Percentiles rank a stretch among this genome's conserved stretches.
phyloP scores from a whole-genome alignment of 495 filamentous ascomycete genomes.

The Penicillium macrosclerotiorum region DNA sequence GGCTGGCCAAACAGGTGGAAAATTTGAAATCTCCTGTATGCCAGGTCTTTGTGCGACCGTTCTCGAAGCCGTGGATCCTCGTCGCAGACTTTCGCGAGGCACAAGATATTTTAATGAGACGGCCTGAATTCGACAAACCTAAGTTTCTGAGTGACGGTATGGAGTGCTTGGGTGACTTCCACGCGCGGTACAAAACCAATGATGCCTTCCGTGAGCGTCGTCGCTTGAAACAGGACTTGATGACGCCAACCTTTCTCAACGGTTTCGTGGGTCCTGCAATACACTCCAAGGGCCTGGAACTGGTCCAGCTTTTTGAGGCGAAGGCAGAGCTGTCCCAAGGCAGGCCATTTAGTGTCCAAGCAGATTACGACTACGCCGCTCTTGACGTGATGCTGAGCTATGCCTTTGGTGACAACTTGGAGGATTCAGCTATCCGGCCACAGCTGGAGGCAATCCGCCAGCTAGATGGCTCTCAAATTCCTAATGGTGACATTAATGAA shows the following conservation, averaged over 20 bases:
- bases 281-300: background rate
- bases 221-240: background rate
- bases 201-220: background rate
- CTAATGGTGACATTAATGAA: background rate
- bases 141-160: background rate
- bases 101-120: conserved; percentile 38
- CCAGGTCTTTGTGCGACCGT: conserved; percentile 38
- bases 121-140: conserved; percentile 42
- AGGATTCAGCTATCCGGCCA: background rate
- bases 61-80: conserved; percentile 33
- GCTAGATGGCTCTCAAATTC: background rate
- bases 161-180: background rate
- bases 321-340: background rate
- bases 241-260: background rate
- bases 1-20: conserved; percentile 6
- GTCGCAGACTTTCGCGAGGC: conserved; percentile 36
- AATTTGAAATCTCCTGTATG: conserved; percentile 32
- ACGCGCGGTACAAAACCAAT: background rate
- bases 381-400: background rate
- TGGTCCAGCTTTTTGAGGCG: background rate
- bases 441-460: background rate
- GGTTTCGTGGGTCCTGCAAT: background rate
- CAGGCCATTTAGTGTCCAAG: background rate
- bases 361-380: background rate
- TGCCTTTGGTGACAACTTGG: background rate